Conservation (phyloP, 2,329 filamentous ascomycete genomes). For the Pseudocercospora cruenta region DNA sequence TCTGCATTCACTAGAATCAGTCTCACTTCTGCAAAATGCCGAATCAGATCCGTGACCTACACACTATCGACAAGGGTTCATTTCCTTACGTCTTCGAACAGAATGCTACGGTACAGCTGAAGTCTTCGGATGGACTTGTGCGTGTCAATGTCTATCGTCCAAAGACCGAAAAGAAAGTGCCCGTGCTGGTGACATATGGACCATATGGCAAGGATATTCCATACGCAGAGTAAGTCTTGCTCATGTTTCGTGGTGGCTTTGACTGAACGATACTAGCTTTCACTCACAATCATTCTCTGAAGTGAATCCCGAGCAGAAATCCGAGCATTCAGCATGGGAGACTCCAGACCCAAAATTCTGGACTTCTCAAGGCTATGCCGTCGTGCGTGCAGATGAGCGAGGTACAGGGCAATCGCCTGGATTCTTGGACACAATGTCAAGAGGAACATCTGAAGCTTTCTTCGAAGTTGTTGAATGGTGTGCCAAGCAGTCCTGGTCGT, state of each 20-base stretch:
- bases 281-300: constrained; percentile 53
- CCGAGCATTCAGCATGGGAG: constrained; percentile 51
- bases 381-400: constrained; percentile 40
- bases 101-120: constrained; percentile 37
- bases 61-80: constrained; percentile 35
- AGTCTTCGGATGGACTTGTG: constrained; percentile 37
- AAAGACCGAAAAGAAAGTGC: constrained; percentile 47
- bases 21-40: constrained; percentile 32
- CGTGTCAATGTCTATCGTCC: constrained; percentile 42
- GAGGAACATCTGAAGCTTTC: constrained; percentile 50
- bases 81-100: constrained; percentile 41
- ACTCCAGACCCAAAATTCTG: constrained; percentile 46
- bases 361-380: constrained; percentile 41
- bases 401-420: constrained; percentile 43
- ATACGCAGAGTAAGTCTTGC: constrained; percentile 55
- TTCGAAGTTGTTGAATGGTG: constrained; percentile 52
- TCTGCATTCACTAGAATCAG: not conserved
- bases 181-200: constrained; percentile 71
- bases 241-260: constrained; percentile 18
- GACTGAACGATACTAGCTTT: constrained; percentile 51
- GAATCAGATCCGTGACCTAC: constrained; percentile 38
- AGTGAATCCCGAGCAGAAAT: constrained; percentile 44
- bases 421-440: constrained; percentile 50
- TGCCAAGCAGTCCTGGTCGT: constrained; percentile 50
- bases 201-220: constrained; percentile 75